Evolutionary conservation across 345 rosid genomes (phyloP).

Genomic region (Aquilaria yunnanensis): DNA sequence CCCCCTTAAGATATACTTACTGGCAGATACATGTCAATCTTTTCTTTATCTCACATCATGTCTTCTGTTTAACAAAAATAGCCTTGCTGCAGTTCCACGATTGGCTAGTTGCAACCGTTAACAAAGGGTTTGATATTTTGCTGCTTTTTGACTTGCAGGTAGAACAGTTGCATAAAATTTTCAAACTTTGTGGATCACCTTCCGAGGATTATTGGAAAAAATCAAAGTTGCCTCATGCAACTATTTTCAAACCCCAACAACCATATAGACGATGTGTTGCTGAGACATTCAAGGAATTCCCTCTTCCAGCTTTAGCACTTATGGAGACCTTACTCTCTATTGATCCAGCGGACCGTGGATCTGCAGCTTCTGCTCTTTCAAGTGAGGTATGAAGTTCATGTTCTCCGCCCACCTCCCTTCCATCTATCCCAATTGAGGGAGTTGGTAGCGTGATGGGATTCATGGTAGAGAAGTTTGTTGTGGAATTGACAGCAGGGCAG

Average conservation of each 20-base stretch:
- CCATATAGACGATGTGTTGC: conserved; percentile 90
- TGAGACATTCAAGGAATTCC: conserved; percentile 93
- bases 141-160: conserved; percentile 44
- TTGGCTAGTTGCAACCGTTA: too few species aligned
- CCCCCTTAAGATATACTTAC: neutral
- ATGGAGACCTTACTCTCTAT: conserved; percentile 83
- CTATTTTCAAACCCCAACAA: conserved; percentile 94
- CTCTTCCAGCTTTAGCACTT: conserved; percentile 76
- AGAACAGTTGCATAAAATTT: conserved; percentile 97
- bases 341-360: conserved; percentile 91
- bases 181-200: conserved; percentile 98
- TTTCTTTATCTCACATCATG: neutral
- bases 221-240: conserved; percentile 95
- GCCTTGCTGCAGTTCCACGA: too few species aligned
- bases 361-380: conserved; percentile 71
- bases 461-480: neutral
- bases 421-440: neutral
- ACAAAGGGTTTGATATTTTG: too few species aligned
- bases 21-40: neutral
- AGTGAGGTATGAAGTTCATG: conserved; percentile 55
- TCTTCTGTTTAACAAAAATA: too few species aligned
- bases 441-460: neutral
- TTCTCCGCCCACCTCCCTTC: neutral
- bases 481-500: neutral
- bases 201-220: conserved; percentile 93